Base-by-base conservation (phyloP, 108 stramenopile genomes). In the Licmophora abbreviata region DNA sequence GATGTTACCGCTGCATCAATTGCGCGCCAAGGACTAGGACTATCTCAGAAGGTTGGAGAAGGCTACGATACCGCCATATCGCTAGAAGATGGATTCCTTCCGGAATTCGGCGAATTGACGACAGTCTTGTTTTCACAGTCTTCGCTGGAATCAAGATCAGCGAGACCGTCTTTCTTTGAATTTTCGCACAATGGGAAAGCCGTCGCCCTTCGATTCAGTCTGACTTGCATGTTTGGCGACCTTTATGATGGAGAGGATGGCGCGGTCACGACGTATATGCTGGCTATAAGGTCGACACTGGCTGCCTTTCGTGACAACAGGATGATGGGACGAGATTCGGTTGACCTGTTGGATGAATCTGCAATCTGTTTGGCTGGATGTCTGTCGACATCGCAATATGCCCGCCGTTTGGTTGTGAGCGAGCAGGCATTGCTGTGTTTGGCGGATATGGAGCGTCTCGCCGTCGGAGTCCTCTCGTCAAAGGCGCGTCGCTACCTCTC, bases 1-100 rank as follows among this genome's bases (percentile, higher is more conserved):
- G 88, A 90, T 72, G 66, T 68, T 4, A 81, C 84, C 5, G 84
- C 77, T 1, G 44, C 82, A 1, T 44, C 74, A 44, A 71, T 84
- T 22, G 79, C 84, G 6, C 66, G 59, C 46, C 68, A 76, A 22
- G 84, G 77, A 1, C 62, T 90, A 31, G 79, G 77, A 1, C 48
- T 83, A 7, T 53, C 42, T 26, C 58, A 48, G 30, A 47, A 29
- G 9, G 8, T 76, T 44, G 71, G 70, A 0, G 59, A 71, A 31
- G 55, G 51, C 28, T 31, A 51, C 48, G 56, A 48, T 40, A 9
- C 24, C 23, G 15, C 26, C 25, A n/a, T n/a, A n/a, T n/a, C n/a
- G n/a, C n/a, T n/a, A n/a, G n/a, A n/a, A 2, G 48, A 42, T 23
- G 54, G 44, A 1, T 43, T 12, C 41, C 27, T 74, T 33, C 76